A percentile compares a stretch with the other conserved stretches of the same genome.
These are phyloP conservation scores for Alopecurus myosuroides DNA, from an alignment of 176 grass and related monocot genomes.

Conservation along the genomic window DNA sequence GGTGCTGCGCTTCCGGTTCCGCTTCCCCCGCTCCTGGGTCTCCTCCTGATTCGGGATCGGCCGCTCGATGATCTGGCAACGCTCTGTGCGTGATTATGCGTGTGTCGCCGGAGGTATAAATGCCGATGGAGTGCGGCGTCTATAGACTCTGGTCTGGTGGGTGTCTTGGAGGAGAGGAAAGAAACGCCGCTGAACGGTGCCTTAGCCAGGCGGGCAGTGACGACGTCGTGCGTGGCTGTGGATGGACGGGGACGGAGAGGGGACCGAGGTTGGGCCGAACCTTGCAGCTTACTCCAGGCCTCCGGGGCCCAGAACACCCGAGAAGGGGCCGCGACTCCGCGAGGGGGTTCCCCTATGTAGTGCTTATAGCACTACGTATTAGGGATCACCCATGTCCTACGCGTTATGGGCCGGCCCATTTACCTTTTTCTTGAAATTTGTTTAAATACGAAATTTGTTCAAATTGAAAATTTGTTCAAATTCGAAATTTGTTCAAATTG, in stretches of 20 bases:
- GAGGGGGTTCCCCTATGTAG: too few relatives aligned
- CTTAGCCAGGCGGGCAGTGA: background rate
- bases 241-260: background rate
- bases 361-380: too few relatives aligned
- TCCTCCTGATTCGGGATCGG: background rate
- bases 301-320: background rate
- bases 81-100: background rate
- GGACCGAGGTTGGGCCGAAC: background rate
- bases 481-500: too few relatives aligned
- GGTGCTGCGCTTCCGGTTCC: background rate
- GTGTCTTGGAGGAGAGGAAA: conserved; percentile 17
- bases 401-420: too few relatives aligned
- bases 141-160: background rate
- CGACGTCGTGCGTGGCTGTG: background rate
- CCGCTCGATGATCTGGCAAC: background rate
- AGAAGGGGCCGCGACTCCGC: too few relatives aligned
- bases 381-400: too few relatives aligned
- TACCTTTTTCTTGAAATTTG: too few relatives aligned
- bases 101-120: conserved; percentile 30
- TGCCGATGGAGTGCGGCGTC: background rate
- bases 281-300: background rate
- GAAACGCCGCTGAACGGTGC: background rate
- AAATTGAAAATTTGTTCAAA: too few relatives aligned
- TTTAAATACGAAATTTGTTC: too few relatives aligned
- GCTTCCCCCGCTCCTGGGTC: background rate